Base-by-base conservation (phyloP, 495 filamentous ascomycete species). In the Bathelium albidoporum region DNA sequence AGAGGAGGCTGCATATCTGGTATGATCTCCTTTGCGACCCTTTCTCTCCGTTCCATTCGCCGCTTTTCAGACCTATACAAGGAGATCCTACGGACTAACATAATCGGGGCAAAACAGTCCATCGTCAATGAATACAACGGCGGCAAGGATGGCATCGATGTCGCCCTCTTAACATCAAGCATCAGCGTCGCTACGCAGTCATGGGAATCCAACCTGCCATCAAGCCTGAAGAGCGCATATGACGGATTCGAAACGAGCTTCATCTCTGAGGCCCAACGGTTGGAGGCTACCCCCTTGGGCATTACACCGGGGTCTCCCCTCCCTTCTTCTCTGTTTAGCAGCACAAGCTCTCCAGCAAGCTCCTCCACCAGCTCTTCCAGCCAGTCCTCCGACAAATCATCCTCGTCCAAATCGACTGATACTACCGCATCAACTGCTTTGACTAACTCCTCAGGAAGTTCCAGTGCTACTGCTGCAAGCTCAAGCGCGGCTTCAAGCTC, bases 171-270 rank as follows among this genome's bases (percentile, higher is more conserved):
- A 10, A 55, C 49, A 29, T 55, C 49, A 2, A 55, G 16, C 2
- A 29, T 55, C 24, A 55, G 49, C 24, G 49, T 55, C 9, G 22
- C 49, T 16, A 55, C 49, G 26, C 49, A 55, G 20, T 3, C 49
- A 29, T 55, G 49, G 49, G 49, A 55, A 29, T 28, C 49, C 9
- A 5, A 0, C 20, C 49, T 55, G 10, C 49, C 49, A 2, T 28
- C 49, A 26, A 29, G 24, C 16, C 49, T 55, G 22, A 55, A 29
- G 49, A 29, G 24, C 49, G 49, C 20, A 55, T 55, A 29, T 7
- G 49, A 55, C 9, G 16, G 49, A 11, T 55, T 55, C 24, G 49
- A 55, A 20, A 55, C 49, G 49, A 55, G 49, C 49, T 55, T 55
- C 49, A 29, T 55, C 20, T 55, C 49, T 24, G 49, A 55, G 7